Evolutionary conservation across 2,329 filamentous ascomycete species (phyloP), one percentile per base, ranked within the genome.

Genomic region (Penicillium rolfsii): DNA sequence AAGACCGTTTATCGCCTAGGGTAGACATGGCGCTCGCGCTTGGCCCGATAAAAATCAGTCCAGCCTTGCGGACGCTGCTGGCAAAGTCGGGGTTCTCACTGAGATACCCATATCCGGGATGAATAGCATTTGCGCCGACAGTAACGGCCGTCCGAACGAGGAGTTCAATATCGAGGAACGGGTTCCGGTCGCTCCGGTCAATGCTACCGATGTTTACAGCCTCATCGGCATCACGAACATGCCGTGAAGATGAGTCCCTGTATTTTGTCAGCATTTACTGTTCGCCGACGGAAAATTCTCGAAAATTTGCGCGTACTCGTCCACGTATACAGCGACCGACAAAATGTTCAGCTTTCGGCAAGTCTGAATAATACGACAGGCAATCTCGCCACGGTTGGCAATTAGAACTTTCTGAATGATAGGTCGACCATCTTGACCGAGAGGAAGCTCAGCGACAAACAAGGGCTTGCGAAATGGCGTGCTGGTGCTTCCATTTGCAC

Each of bases 101-200:
- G 12, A 77, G 64, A 57, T 70, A 76, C 35, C 75, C 74, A 63
- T 77, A 77, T 8, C 75, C 75, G 1, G 75, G 75, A 53, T 71
- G 68, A 5, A 77, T 62, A 3, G 74, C 72, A 24, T 76, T 65
- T 1, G 67, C 71, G 3, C 63, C 57, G 1, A 52, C 60, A 22
- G 62, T 60, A 24, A 62, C 35, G 3, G 73, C 74, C 14, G 68
- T 65, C 9, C 66, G 59, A 7, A 76, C 62, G 4, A 77, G 65
- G 3, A 69, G 59, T 2, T 71, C 61, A 22, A 72, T 66, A 52
- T 77, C 67, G n/a, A 75, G 65, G 53, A 74, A 76, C 5, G 67
- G 60, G 48, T 63, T 60, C 4, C 58, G 41, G 8, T 50, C 58
- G 12, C 54, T 41, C 35, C 57, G 57, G 35, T 66, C 62, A 58